Conservation (phyloP, 345 rosid species). For the Diplotaxis tenuifolia region DNA sequence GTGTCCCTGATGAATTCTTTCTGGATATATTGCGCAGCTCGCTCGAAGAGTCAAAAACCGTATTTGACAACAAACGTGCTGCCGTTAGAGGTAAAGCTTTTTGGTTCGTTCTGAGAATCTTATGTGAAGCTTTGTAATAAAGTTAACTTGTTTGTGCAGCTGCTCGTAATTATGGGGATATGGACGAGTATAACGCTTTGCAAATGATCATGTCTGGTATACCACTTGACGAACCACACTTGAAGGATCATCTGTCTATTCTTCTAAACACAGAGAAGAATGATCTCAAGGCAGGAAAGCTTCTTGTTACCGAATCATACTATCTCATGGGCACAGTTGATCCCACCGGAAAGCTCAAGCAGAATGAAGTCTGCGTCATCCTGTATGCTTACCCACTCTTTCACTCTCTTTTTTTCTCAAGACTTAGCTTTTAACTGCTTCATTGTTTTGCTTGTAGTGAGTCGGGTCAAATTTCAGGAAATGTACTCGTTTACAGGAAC, state of each 20-base stretch:
- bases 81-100: slow-evolving; percentile 55
- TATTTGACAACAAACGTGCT: slow-evolving; percentile 41
- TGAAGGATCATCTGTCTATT: slow-evolving; percentile 45
- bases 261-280: slow-evolving; percentile 50
- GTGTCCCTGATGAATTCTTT: slow-evolving; percentile 60
- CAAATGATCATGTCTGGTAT: slow-evolving; percentile 70
- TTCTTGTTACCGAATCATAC: slow-evolving; percentile 63
- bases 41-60: slow-evolving; percentile 48
- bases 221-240: slow-evolving; percentile 61
- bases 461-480: slow-evolving; percentile 68
- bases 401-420: not conserved
- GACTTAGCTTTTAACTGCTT: not conserved
- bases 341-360: slow-evolving; percentile 63
- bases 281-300: slow-evolving; percentile 54
- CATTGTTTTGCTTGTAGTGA: slow-evolving; percentile 42
- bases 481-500: slow-evolving; percentile 71
- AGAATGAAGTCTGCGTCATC: slow-evolving; percentile 76
- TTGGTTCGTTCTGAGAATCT: not conserved
- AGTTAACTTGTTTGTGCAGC: slow-evolving; percentile 40
- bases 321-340: slow-evolving; percentile 87
- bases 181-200: slow-evolving; percentile 47
- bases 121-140: not conserved
- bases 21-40: slow-evolving; percentile 47
- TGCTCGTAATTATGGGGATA: slow-evolving; percentile 45
- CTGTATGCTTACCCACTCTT: slow-evolving; percentile 47